Evolutionary conservation across 768 basidiomycete genomes (phyloP), one percentile per base, ranked within the genome.

Genomic region (Kockovaella imperatae): DNA sequence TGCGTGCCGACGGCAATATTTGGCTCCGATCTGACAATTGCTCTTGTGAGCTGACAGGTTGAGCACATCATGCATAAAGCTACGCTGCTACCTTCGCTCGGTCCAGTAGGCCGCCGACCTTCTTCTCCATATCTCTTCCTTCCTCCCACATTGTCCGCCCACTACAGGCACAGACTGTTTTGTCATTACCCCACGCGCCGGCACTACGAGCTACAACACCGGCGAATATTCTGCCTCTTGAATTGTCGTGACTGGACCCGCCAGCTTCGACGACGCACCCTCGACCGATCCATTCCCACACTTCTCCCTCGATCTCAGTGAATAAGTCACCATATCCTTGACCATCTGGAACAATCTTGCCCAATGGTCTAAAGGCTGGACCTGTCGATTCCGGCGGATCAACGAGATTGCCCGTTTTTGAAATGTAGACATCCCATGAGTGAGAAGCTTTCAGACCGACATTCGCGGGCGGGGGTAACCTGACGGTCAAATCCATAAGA

Each of bases 101-200:
- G n/a, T n/a, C n/a, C n/a, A n/a, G n/a, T n/a, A n/a, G n/a, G n/a
- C n/a, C n/a, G n/a, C n/a, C n/a, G n/a, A n/a, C n/a, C 53, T 61
- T 66, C 38, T 53, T 62, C 38, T 68, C 67, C 65, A 67, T 66
- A 26, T 66, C 65, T 35, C 69, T 52, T 4, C 67, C 67, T 51
- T 71, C 69, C 49, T 71, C 69, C 69, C 69, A 71, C 67, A 71
- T 68, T 8, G 65, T 71, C 52, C 68, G 50, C 3, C 69, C 69
- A 48, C 60, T 63, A 57, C 69, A 71, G 0, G 69, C 69, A 49
- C 69, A 71, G 21, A 71, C 65, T 11, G 67, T 71, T 59, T 71
- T 68, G 14, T 68, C 68, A 41, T 70, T 70, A 6, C 68, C 66
- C 68, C 68, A 70, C 2, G 66, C 62, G 1, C 69, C 69, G 14